phyloP scores from a whole-genome alignment of 2,329 filamentous ascomycete species.

The Fusarium sp. region DNA sequence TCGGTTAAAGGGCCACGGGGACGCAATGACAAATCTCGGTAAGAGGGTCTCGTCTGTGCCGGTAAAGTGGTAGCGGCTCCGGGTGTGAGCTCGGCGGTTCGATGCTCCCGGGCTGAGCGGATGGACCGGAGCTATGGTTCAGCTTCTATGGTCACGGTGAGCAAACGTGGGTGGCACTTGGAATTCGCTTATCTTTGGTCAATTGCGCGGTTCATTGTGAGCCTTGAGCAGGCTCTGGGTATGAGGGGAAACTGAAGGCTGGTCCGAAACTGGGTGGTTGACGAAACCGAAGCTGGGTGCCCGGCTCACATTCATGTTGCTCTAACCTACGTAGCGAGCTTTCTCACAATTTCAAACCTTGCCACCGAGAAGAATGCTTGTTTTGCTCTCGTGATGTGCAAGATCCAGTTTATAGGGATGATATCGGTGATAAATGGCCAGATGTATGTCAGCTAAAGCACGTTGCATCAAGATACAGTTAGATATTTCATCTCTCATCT shows the following conservation, averaged over 20 bases:
- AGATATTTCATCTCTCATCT: not conserved
- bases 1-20: not conserved
- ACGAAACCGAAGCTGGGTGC: not conserved
- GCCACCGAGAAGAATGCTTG: not conserved
- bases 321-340: not conserved
- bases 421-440: not conserved
- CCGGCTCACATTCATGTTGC: not conserved
- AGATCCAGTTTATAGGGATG: not conserved
- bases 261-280: not conserved
- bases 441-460: no score
- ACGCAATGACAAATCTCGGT: constrained; percentile 24
- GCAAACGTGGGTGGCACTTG: not conserved
- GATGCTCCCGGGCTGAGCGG: constrained; percentile 2
- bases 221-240: not conserved
- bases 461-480: not conserved
- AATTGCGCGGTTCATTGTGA: not conserved
- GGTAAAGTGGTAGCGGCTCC: not conserved
- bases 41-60: not conserved
- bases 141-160: not conserved
- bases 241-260: not conserved
- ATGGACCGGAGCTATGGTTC: not conserved
- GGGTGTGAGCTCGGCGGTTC: constrained; percentile 7
- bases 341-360: not conserved
- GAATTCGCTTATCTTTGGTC: not conserved
- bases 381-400: not conserved